Conservation (phyloP, 1,284 basidiomycete species). For the Leccinum griseonigrum region DNA sequence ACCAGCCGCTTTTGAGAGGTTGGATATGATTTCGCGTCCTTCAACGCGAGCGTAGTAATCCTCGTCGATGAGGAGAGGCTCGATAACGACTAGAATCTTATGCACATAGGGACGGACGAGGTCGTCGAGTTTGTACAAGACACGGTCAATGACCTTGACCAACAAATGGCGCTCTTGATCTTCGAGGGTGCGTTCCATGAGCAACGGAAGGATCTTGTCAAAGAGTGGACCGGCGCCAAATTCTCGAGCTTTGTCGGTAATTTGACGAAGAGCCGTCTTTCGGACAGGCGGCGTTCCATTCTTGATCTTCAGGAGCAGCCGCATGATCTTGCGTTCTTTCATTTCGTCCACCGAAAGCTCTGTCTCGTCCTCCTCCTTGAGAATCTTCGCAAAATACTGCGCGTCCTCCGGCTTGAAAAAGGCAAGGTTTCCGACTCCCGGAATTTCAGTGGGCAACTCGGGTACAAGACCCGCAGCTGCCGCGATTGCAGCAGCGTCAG, state of each 20-base stretch:
- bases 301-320: slow-evolving; percentile 99
- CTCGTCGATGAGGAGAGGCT: slow-evolving; percentile 98
- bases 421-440: slow-evolving; percentile 94
- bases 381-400: slow-evolving; percentile 95
- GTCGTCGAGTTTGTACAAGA: slow-evolving; percentile 98
- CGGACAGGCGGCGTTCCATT: slow-evolving; percentile 98
- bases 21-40: slow-evolving; percentile 99
- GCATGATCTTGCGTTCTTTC: slow-evolving; percentile 99
- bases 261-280: slow-evolving; percentile 96
- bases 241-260: slow-evolving; percentile 99
- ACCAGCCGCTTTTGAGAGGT: slow-evolving; percentile 97
- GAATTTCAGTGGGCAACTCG: slow-evolving; percentile 97
- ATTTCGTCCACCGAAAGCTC: slow-evolving; percentile 96
- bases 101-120: slow-evolving; percentile 98
- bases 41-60: slow-evolving; percentile 99
- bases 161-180: slow-evolving; percentile 98
- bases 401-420: slow-evolving; percentile 99
- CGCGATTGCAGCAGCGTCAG: slow-evolving; percentile 81
- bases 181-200: slow-evolving; percentile 99
- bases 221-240: slow-evolving; percentile 99
- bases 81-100: slow-evolving; percentile 99
- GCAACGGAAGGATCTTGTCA: slow-evolving; percentile 96
- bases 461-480: slow-evolving; percentile 91
- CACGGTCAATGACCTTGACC: slow-evolving; percentile 99
- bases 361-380: slow-evolving; percentile 94